phyloP scores from a whole-genome alignment of 257 asterid genomes.

The Solanum virginianum region DNA sequence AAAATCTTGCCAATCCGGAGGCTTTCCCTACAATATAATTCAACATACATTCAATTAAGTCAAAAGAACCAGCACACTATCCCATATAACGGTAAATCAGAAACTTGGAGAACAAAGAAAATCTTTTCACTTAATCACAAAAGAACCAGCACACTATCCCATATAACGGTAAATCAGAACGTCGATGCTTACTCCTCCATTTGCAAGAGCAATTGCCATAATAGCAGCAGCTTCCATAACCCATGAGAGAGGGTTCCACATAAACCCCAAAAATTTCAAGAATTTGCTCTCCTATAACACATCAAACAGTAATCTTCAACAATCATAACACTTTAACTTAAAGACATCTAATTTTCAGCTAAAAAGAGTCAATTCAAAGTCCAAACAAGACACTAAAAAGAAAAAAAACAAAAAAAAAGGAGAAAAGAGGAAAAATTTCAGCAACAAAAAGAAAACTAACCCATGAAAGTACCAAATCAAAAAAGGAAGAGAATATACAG shows the following conservation, averaged over 20 bases:
- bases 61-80: not conserved
- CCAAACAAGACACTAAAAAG: not conserved
- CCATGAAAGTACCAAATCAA: not conserved
- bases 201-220: constrained; percentile 98
- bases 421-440: not conserved
- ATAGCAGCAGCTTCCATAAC: constrained; percentile 99
- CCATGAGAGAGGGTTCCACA: constrained; percentile 99
- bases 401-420: not conserved
- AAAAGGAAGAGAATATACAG: not conserved
- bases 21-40: constrained; percentile 58
- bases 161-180: not conserved
- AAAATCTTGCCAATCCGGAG: constrained; percentile 99
- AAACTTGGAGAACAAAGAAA: too few relatives aligned
- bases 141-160: not conserved
- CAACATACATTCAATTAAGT: not conserved
- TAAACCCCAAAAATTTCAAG: constrained; percentile 84
- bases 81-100: not conserved
- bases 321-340: not conserved
- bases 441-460: not conserved
- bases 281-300: constrained; percentile 81
- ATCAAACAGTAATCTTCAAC: not conserved
- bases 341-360: not conserved
- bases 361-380: not conserved
- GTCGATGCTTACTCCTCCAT: constrained; percentile 72
- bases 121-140: too few relatives aligned